phyloP scores from a whole-genome alignment of 2,329 filamentous ascomycete genomes.

The Fusarium illudens region DNA sequence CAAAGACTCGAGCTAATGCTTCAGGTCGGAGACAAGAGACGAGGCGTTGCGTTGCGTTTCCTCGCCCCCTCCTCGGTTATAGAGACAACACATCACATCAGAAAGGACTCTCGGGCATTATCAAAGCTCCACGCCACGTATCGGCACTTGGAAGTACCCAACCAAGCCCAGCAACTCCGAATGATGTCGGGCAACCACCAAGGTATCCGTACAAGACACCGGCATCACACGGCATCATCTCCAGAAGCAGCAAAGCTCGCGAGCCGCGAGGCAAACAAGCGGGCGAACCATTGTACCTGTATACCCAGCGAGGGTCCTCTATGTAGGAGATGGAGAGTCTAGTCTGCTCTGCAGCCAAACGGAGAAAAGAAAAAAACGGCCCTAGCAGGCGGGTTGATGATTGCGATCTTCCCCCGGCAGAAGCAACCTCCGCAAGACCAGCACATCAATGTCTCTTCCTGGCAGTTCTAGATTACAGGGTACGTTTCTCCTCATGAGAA shows the following conservation, averaged over 20 bases:
- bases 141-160: neutral
- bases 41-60: neutral
- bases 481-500: neutral
- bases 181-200: neutral
- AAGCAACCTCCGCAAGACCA: conserved; percentile 8
- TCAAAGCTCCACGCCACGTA: neutral
- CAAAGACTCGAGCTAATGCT: neutral
- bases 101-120: neutral
- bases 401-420: conserved; percentile 37
- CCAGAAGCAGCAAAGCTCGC: conserved; percentile 3
- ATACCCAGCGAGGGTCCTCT: neutral
- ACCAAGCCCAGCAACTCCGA: neutral
- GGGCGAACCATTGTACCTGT: neutral
- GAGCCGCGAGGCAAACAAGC: neutral
- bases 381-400: conserved; percentile 24
- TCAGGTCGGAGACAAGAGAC: neutral
- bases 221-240: neutral
- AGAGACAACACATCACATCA: neutral
- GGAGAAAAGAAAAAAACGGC: conserved; percentile 24
- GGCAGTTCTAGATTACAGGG: neutral
- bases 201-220: conserved; percentile 6
- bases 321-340: neutral
- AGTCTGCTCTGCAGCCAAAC: neutral
- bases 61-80: neutral
- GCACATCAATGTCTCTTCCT: conserved; percentile 19